A percentile compares a stretch with the other conserved stretches of the same genome.
These are phyloP conservation scores for Usnea hakonensis DNA, from an alignment of 495 filamentous ascomycete genomes.

Conservation along the genomic window DNA sequence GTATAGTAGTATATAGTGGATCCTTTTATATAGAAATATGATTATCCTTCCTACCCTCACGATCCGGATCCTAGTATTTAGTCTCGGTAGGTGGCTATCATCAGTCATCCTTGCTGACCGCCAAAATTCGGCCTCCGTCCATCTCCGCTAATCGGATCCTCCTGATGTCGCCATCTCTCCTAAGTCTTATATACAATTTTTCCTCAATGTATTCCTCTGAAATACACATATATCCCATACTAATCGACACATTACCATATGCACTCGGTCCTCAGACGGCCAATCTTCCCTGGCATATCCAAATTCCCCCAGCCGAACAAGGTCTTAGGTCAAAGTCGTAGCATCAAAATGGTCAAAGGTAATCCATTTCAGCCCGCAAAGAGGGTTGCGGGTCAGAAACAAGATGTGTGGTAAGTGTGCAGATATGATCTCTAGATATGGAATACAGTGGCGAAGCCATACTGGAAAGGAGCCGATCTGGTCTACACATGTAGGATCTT, in stretches of 20 bases:
- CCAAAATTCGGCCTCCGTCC: no score
- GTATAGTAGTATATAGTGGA: no score
- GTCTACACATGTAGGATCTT: background rate
- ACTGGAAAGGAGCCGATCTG: background rate
- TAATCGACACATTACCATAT: background rate
- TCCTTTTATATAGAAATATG: no score
- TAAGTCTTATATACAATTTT: background rate
- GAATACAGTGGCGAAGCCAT: background rate
- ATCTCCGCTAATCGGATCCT: no score
- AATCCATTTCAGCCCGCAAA: conserved; percentile 62
- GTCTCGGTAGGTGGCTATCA: no score
- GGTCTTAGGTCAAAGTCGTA: background rate
- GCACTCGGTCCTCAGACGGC: background rate
- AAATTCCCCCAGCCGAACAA: background rate
- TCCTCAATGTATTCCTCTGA: no score
- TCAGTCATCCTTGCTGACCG: no score
- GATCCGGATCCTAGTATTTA: no score
- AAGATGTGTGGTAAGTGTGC: conserved; percentile 81
- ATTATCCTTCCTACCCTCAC: no score
- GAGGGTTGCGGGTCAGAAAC: conserved; percentile 69
- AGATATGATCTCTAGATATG: background rate
- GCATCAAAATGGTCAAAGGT: conserved; percentile 33
- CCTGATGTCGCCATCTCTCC: no score
- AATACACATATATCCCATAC: no score
- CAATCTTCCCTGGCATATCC: background rate